Evolutionary conservation across 148 eudicot species (phyloP).

Genomic region (Rhododendron vialii): DNA sequence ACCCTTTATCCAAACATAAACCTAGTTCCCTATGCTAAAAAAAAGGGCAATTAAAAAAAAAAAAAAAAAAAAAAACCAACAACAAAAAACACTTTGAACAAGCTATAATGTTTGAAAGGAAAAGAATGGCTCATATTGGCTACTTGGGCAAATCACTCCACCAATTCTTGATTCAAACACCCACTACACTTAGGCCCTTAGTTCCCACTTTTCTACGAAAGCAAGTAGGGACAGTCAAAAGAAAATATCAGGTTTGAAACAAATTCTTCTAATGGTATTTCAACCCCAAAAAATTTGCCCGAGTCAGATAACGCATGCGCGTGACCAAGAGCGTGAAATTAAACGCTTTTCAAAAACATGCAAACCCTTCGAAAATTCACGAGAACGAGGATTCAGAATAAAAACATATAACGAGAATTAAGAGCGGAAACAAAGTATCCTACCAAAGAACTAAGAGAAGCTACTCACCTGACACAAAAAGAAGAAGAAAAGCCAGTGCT

Average conservation of each 20-base stretch:
- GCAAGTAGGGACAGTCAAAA: background rate
- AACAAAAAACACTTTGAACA: background rate
- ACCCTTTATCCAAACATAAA: background rate
- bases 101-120: background rate
- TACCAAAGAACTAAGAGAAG: background rate
- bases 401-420: background rate
- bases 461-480: slow-evolving; percentile 18
- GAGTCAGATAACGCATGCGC: no score
- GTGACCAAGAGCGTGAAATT: no score
- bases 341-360: no score
- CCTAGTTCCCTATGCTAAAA: background rate
- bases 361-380: background rate
- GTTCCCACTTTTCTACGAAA: background rate
- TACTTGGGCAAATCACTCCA: background rate
- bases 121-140: background rate
- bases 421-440: background rate
- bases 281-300: no score
- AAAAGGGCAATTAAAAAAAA: background rate
- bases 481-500: slow-evolving; percentile 10
- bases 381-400: background rate
- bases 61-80: background rate
- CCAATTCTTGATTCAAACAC: background rate
- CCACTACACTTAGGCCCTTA: background rate
- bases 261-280: background rate
- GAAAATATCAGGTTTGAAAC: background rate